Conservation (phyloP, 495 filamentous ascomycete species). For the Penicillium pulvis region DNA sequence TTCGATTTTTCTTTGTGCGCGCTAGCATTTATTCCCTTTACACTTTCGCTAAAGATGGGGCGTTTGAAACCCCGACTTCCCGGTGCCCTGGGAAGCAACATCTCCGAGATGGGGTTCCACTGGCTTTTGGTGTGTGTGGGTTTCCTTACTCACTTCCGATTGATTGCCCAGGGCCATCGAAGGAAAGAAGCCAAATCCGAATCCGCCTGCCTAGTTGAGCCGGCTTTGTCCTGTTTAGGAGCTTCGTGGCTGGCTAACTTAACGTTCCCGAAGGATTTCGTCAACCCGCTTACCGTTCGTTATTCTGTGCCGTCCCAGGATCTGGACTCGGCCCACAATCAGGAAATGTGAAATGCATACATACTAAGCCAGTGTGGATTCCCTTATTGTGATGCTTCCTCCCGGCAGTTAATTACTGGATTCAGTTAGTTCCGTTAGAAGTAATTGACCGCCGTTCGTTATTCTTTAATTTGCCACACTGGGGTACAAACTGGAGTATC, state of each 20-base stretch:
- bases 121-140: constrained; percentile 6
- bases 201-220: constrained; percentile 17
- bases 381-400: background rate
- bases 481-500: background rate
- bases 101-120: constrained; percentile 18
- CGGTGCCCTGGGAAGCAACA: constrained; percentile 17
- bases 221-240: background rate
- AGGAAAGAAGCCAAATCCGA: constrained; percentile 6
- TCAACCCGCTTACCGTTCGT: background rate
- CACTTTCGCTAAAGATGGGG: constrained; percentile 34
- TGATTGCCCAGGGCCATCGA: background rate
- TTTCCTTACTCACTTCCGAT: constrained; percentile 4
- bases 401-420: constrained; percentile 1
- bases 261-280: background rate
- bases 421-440: background rate
- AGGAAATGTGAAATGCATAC: background rate
- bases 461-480: background rate
- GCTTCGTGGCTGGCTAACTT: background rate
- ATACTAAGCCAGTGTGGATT: background rate
- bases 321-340: constrained; percentile 16
- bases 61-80: constrained; percentile 18
- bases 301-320: constrained; percentile 15
- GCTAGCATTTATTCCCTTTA: constrained; percentile 20
- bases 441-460: background rate
- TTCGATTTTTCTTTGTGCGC: constrained; percentile 26